Percentiles rank a stretch among this genome's conserved stretches.
Conservation (phyloP, 495 filamentous ascomycete genomes). For the Aspergillus heteromorphus region DNA sequence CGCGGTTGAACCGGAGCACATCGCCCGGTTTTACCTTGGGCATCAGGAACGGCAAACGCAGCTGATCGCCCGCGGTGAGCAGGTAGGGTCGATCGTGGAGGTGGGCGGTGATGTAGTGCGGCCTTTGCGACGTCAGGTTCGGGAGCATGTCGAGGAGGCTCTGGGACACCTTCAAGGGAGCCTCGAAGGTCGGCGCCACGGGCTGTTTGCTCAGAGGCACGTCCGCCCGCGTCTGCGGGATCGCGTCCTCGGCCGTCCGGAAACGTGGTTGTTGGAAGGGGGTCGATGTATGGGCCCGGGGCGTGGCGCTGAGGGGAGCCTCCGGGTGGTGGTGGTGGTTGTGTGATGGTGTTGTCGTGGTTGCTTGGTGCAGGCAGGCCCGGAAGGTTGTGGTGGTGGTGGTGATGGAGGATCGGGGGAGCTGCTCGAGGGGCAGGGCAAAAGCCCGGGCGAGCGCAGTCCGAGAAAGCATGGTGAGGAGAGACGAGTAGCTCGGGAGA, state of each 20-base stretch:
- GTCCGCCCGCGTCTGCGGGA: constrained; percentile 18
- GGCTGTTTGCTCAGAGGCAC: constrained; percentile 30
- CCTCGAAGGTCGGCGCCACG: constrained; percentile 29
- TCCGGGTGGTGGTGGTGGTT: constrained; percentile 20
- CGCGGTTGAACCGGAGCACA: constrained; percentile 78
- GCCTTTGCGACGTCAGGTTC: constrained; percentile 67
- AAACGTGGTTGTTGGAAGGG: constrained; percentile 13
- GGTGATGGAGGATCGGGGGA: constrained; percentile 11
- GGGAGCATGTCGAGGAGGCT: constrained; percentile 67
- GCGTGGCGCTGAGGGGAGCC: constrained; percentile 26
- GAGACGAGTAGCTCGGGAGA: not conserved
- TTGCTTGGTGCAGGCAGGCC: constrained; percentile 14
- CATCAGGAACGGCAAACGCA: constrained; percentile 96
- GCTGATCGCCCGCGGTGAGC: constrained; percentile 73
- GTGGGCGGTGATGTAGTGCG: constrained; percentile 82
- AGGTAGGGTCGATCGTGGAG: constrained; percentile 89
- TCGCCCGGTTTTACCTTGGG: constrained; percentile 76
- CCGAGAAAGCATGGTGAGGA: constrained; percentile 39
- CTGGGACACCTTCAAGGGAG: constrained; percentile 41
- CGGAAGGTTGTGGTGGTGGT: constrained; percentile 33
- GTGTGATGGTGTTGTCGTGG: constrained; percentile 5
- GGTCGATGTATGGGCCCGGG: constrained; percentile 19
- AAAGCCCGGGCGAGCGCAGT: constrained; percentile 33
- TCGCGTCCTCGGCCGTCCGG: constrained; percentile 14
- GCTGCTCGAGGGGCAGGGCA: constrained; percentile 26